Percentiles rank a stretch among this genome's conserved stretches.
Evolutionary conservation across 768 basidiomycete species (phyloP).

Genomic region (Crassisporium funariophilum): DNA sequence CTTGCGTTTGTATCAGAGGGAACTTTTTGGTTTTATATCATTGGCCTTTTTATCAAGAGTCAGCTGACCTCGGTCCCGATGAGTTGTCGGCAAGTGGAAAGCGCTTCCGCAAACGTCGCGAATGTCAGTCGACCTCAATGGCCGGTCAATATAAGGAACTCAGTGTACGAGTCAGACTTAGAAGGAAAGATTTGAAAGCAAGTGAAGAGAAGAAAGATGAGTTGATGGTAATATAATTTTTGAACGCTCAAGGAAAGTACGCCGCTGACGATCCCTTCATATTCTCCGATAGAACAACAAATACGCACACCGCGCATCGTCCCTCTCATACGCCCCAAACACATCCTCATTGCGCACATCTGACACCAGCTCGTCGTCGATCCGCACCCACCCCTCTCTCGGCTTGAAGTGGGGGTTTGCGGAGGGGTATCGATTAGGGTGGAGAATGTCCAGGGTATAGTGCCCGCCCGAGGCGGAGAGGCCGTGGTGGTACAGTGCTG

Average conservation of each 20-base stretch:
- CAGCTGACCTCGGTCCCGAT: constrained; percentile 23
- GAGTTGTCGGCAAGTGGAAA: no score
- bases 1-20: background rate
- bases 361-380: constrained; percentile 89
- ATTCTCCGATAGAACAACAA: constrained; percentile 82
- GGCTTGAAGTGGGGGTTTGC: constrained; percentile 35
- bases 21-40: constrained; percentile 1
- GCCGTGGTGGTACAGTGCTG: constrained; percentile 94
- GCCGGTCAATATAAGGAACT: no score
- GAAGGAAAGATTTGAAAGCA: no score
- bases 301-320: constrained; percentile 72
- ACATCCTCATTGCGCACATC: constrained; percentile 76
- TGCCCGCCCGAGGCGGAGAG: constrained; percentile 89
- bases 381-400: constrained; percentile 83
- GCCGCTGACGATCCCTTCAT: constrained; percentile 16
- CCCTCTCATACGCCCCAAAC: constrained; percentile 59
- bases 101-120: no score
- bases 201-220: no score
- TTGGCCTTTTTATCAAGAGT: constrained; percentile 9
- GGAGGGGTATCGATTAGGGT: constrained; percentile 61
- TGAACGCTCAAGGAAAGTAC: no score
- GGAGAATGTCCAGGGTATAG: constrained; percentile 90
- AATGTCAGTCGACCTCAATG: no score
- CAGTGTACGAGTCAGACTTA: no score
- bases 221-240: no score